These are phyloP conservation scores for Parasitella parasitica DNA, from an alignment of 371 early-diverging fungal genomes.

Conservation along the genomic window DNA sequence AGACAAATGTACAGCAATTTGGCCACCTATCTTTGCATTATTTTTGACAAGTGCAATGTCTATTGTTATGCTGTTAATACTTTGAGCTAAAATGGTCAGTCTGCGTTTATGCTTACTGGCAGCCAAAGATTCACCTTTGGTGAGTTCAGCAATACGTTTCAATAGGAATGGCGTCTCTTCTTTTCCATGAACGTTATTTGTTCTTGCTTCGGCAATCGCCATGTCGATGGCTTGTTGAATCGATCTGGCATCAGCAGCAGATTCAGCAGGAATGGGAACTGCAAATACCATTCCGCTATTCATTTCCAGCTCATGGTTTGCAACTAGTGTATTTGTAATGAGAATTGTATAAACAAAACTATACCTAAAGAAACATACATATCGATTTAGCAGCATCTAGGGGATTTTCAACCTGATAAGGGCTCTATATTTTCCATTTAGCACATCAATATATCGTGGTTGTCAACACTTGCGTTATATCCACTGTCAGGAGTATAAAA, in stretches of 20 bases:
- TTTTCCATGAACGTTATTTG: conserved; percentile 71
- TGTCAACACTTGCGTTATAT: conserved; percentile 41
- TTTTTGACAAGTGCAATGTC: conserved; percentile 90
- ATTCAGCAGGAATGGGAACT: conserved; percentile 81
- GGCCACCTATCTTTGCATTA: conserved; percentile 82
- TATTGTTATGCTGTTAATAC: no score
- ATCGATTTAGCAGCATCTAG: conserved; percentile 72
- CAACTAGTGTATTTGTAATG: conserved; percentile 32
- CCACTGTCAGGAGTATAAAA: conserved; percentile 86
- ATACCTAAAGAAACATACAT: conserved; percentile 21
- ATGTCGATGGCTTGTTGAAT: conserved; percentile 71
- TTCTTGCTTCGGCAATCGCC: conserved; percentile 71
- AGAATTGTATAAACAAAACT: background rate
- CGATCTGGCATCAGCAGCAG: conserved; percentile 59
- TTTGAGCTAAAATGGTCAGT: no score
- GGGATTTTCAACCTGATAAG: conserved; percentile 57
- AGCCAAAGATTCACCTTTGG: conserved; percentile 75
- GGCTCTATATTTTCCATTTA: conserved; percentile 43
- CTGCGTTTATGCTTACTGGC: no score
- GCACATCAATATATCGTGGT: no score
- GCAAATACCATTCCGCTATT: conserved; percentile 85
- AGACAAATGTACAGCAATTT: conserved; percentile 58
- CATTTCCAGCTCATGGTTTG: conserved; percentile 66
- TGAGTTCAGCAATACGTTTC: conserved; percentile 76
- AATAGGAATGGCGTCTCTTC: conserved; percentile 91